Evolutionary conservation across 2,329 filamentous ascomycete genomes (phyloP).

Genomic region (Hirsutella thompsonii): DNA sequence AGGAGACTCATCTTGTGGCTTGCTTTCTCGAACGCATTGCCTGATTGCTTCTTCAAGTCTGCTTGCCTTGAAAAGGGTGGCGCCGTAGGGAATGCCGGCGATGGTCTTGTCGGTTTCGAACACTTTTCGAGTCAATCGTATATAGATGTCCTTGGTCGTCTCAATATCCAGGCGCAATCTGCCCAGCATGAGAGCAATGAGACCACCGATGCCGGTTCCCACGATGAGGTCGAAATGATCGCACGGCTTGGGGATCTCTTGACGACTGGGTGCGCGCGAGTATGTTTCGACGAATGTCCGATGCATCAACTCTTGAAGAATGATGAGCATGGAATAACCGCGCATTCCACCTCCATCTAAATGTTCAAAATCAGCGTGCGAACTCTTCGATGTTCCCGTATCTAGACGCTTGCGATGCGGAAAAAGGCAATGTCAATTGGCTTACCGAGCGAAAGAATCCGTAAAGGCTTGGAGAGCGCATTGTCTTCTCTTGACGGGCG

Average conservation of each 20-base stretch:
- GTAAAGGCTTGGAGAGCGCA: slow-evolving; percentile 76
- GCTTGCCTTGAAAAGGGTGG: slow-evolving; percentile 92
- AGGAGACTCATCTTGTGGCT: slow-evolving; percentile 57
- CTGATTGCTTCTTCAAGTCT: slow-evolving; percentile 89
- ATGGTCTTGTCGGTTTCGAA: slow-evolving; percentile 99
- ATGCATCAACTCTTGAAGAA: slow-evolving; percentile 97
- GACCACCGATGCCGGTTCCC: slow-evolving; percentile 85
- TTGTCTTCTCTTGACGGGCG: slow-evolving; percentile 81
- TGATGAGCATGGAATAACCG: slow-evolving; percentile 96
- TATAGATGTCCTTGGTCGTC: slow-evolving; percentile 95
- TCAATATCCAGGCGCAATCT: slow-evolving; percentile 83
- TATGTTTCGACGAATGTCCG: slow-evolving; percentile 87
- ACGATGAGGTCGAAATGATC: slow-evolving; percentile 97
- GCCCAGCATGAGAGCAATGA: slow-evolving; percentile 96
- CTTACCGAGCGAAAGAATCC: slow-evolving; percentile 81
- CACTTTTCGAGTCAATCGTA: slow-evolving; percentile 83
- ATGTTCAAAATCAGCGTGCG: slow-evolving; percentile 15
- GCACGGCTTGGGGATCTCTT: slow-evolving; percentile 92
- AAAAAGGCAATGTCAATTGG: neutral
- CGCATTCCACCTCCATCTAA: slow-evolving; percentile 90
- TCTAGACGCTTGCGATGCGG: no score
- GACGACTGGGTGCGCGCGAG: slow-evolving; percentile 74
- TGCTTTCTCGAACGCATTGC: slow-evolving; percentile 78
- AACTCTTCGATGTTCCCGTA: no score
- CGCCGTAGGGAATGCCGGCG: slow-evolving; percentile 85